A percentile compares a stretch with the other conserved stretches of the same genome.
These are phyloP conservation scores for Aspergillus floridensis DNA, from an alignment of 2,329 filamentous ascomycete genomes.

Conservation along the genomic window DNA sequence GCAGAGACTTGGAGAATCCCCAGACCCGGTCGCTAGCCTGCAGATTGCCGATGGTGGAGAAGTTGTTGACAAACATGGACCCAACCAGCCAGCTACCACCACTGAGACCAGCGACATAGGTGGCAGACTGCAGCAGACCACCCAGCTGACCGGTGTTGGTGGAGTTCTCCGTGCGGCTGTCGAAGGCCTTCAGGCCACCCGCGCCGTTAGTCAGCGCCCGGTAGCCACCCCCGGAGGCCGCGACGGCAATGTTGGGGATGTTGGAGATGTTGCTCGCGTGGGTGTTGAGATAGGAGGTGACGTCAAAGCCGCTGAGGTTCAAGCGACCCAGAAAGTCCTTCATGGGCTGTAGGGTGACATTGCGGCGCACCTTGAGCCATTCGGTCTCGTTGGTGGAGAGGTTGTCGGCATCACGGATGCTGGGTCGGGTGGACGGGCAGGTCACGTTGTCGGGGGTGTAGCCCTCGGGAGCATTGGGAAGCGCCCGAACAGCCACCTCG, in stretches of 20 bases:
- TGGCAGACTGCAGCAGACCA: slow-evolving; percentile 75
- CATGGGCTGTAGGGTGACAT: slow-evolving; percentile 73
- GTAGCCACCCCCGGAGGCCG: slow-evolving; percentile 81
- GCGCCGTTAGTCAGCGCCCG: slow-evolving; percentile 82
- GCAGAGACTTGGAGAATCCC: slow-evolving; percentile 62
- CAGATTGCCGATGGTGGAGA: slow-evolving; percentile 57
- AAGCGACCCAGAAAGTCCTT: slow-evolving; percentile 66
- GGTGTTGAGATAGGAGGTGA: slow-evolving; percentile 63
- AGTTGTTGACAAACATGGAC: slow-evolving; percentile 76
- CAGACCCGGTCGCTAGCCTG: slow-evolving; percentile 47
- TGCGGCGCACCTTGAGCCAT: slow-evolving; percentile 71
- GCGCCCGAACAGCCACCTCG: slow-evolving; percentile 33
- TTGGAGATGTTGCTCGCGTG: slow-evolving; percentile 54
- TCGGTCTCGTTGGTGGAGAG: slow-evolving; percentile 68
- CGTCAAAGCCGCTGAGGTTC: slow-evolving; percentile 70
- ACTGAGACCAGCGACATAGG: slow-evolving; percentile 76
- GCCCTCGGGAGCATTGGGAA: slow-evolving; percentile 60
- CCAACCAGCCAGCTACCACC: slow-evolving; percentile 83
- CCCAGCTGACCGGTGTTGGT: slow-evolving; percentile 67
- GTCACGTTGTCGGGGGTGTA: slow-evolving; percentile 68
- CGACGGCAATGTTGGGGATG: slow-evolving; percentile 70
- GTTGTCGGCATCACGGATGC: slow-evolving; percentile 60
- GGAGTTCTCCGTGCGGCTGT: slow-evolving; percentile 65
- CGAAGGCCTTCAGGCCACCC: slow-evolving; percentile 75
- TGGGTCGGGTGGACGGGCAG: slow-evolving; percentile 69